phyloP scores from a whole-genome alignment of 768 basidiomycete species.

The Suillus americanus region DNA sequence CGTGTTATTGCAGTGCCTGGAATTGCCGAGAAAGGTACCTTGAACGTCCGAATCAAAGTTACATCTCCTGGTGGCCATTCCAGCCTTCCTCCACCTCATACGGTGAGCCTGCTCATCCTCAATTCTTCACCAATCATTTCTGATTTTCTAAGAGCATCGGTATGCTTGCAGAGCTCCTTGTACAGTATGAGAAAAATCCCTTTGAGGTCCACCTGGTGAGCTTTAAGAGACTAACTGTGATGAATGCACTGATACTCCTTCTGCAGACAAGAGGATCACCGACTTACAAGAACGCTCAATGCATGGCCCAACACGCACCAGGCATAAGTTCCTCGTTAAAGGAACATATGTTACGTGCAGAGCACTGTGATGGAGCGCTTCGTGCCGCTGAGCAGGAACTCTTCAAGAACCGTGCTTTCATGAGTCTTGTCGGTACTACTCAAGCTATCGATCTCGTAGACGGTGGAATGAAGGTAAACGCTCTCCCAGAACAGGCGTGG shows the following conservation, averaged over 20 bases:
- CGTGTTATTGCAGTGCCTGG: slow-evolving; percentile 51
- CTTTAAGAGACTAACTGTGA: slow-evolving; percentile 17
- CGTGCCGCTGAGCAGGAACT: slow-evolving; percentile 6
- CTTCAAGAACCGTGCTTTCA: slow-evolving; percentile 18
- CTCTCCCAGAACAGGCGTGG: slow-evolving; percentile 72
- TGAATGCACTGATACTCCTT: background rate
- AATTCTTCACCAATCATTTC: slow-evolving; percentile 3
- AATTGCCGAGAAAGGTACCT: slow-evolving; percentile 70
- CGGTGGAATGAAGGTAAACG: slow-evolving; percentile 75
- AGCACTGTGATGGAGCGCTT: slow-evolving; percentile 10
- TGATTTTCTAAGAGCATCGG: slow-evolving; percentile 62
- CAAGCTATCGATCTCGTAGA: slow-evolving; percentile 73
- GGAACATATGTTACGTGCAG: slow-evolving; percentile 40
- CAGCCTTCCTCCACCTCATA: slow-evolving; percentile 74
- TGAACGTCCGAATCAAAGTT: slow-evolving; percentile 61
- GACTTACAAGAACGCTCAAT: slow-evolving; percentile 60
- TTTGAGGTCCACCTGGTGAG: slow-evolving; percentile 50
- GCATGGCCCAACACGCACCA: slow-evolving; percentile 62
- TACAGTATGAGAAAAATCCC: slow-evolving; percentile 68
- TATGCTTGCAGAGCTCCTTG: slow-evolving; percentile 69
- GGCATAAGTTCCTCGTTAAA: slow-evolving; percentile 49
- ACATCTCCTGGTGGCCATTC: slow-evolving; percentile 76
- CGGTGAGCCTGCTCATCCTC: slow-evolving; percentile 39
- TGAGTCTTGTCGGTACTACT: slow-evolving; percentile 62
- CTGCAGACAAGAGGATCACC: slow-evolving; percentile 56